phyloP scores from a whole-genome alignment of 192 early-diverging fungal genomes.

The Linnemannia schmuckeri region DNA sequence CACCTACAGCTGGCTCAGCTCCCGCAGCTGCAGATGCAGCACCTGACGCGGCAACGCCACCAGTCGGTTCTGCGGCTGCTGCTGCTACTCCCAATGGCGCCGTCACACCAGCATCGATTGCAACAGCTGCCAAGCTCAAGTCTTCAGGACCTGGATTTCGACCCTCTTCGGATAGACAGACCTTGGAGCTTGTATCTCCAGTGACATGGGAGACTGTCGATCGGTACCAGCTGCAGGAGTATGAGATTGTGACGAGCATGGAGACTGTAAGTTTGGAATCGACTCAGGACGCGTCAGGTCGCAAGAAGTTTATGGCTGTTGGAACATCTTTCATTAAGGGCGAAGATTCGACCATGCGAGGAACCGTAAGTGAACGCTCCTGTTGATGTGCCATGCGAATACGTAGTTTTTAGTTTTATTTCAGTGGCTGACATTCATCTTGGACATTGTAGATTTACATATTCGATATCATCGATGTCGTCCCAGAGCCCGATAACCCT shows the following conservation, averaged over 20 bases:
- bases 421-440: background rate
- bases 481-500: slow-evolving; percentile 94
- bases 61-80: background rate
- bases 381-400: no score
- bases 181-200: slow-evolving; percentile 91
- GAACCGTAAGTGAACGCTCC: slow-evolving; percentile 69
- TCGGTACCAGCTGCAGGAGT: slow-evolving; percentile 76
- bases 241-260: slow-evolving; percentile 87
- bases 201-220: slow-evolving; percentile 97
- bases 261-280: slow-evolving; percentile 86
- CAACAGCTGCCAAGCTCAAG: slow-evolving; percentile 23
- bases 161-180: slow-evolving; percentile 74
- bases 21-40: background rate
- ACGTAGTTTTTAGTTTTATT: background rate
- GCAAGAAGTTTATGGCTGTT: slow-evolving; percentile 88
- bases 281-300: slow-evolving; percentile 86
- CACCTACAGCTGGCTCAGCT: background rate
- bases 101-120: slow-evolving; percentile 6
- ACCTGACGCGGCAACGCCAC: background rate
- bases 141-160: slow-evolving; percentile 59
- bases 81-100: background rate
- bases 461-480: slow-evolving; percentile 96
- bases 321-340: slow-evolving; percentile 90
- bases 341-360: slow-evolving; percentile 92
- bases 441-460: slow-evolving; percentile 75